A percentile compares a stretch with the other conserved stretches of the same genome.
Conservation (phyloP, 495 filamentous ascomycete species). For the Aspergillus nanangensis region DNA sequence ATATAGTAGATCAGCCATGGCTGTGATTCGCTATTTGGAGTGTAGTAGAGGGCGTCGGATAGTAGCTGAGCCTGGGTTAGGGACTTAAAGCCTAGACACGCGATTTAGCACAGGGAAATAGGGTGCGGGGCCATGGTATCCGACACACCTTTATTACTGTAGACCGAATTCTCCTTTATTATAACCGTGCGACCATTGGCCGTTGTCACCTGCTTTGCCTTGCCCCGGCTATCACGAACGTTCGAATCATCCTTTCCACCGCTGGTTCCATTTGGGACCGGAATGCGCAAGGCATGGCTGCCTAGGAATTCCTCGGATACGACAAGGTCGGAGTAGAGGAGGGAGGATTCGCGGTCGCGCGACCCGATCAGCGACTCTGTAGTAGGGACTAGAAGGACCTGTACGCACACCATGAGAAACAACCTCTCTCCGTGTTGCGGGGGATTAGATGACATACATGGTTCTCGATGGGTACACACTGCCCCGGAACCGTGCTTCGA, state of each 20-base stretch:
- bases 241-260: constrained; percentile 66
- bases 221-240: constrained; percentile 85
- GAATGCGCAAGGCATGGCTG: constrained; percentile 92
- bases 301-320: constrained; percentile 89
- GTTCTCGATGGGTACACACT: constrained; percentile 88
- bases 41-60: constrained; percentile 82
- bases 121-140: not conserved
- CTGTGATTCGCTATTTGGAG: constrained; percentile 73
- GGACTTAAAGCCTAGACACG: constrained; percentile 73
- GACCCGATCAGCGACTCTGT: constrained; percentile 85
- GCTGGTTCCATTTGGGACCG: constrained; percentile 46
- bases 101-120: constrained; percentile 12
- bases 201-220: constrained; percentile 89
- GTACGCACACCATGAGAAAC: constrained; percentile 11
- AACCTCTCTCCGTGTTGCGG: constrained; percentile 10
- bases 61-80: constrained; percentile 87
- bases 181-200: constrained; percentile 91
- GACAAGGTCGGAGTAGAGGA: constrained; percentile 74
- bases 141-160: constrained; percentile 85
- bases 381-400: constrained; percentile 89
- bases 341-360: constrained; percentile 82
- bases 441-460: constrained; percentile 53
- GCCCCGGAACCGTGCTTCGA: constrained; percentile 85
- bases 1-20: constrained; percentile 98
- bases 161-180: constrained; percentile 88